Evolutionary conservation across 257 asterid species (phyloP), one percentile per base, ranked within the genome.

Genomic region (Nicotiana attenuata): DNA sequence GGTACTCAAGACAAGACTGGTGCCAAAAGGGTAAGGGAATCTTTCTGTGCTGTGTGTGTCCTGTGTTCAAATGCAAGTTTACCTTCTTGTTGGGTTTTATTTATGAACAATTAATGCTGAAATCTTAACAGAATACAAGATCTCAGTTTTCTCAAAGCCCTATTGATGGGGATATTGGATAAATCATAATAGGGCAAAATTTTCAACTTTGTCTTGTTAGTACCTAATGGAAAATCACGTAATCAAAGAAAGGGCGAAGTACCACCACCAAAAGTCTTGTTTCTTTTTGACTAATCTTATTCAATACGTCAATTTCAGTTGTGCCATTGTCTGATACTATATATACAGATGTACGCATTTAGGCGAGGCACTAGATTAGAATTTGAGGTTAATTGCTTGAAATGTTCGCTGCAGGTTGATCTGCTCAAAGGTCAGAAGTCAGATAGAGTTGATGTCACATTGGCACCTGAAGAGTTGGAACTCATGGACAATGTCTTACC

Each of bases 401-500:
- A 14, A 26, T 75, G 63, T 50, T 3, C 45, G 7, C 66, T 77
- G 68, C 87, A 92, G 99, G 99, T 96, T 85, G 97, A 93, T 88
- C 90, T 94, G 89, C 91, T 96, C 31, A 89, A 92, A 87, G 98
- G 98, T 76, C 99, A 96, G 86, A 96, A 96, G 80, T 65, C 99
- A 2, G 99, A 96, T 82, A 93, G 84, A 82, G 98, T 96, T 81
- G 98, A 94, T 66, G 94, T 94, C 81, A 96, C 99, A 16, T 85
- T 96, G 57, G 98, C 97, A 38, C 98, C 99, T 0, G 98, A 96
- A 80, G 99, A 96, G 83, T 82, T 96, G 91, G 99, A 96, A 45
- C 84, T 78, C 69, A 90, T 94, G 97, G 99, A 96, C 81, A 94
- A 96, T 86, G 99, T 96, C 82, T 89, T 96, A 75, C 97, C 97